Base-by-base conservation (phyloP, 345 rosid species). In the Populus ilicifolia region DNA sequence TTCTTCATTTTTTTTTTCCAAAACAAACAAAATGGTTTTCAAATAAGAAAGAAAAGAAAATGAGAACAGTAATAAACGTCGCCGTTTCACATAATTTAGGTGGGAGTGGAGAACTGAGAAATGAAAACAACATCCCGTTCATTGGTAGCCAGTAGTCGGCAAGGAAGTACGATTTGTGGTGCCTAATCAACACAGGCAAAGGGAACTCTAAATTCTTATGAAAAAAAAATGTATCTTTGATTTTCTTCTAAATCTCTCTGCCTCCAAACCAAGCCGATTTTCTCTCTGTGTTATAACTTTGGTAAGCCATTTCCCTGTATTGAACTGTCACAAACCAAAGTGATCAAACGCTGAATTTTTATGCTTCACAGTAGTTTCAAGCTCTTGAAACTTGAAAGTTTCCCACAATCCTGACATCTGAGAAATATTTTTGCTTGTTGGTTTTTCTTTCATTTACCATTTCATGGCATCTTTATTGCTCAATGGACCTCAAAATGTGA, bases 401-500 rank as follows among this genome's bases (percentile, higher is more conserved):
- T 23, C 23, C 65, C 65, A n/a, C 65, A 61, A 8, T 61, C 0
- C 23, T 61, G 30, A 25, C 25, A 61, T 61, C 25, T 6, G 25
- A 2, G 65, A 21, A 21, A 61, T 21, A 25, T 9, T 14, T 54
- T 75, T 36, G 38, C 61, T 71, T 54, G 2, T 39, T 70, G 14
- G 48, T 39, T 61, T 74, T 69, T 77, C 46, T 74, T 63, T 63
- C 13, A 41, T 36, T 78, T 12, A 8, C 52, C 21, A 27, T 35
- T 39, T 71, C 43, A 76, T 81, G 82, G 84, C 83, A 44, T 48
- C 84, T 72, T 70, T 80, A 71, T n/a, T 54, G 67, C 67, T 80
- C 52, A 75, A 52, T 73, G 86, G 86, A 70, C 74, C 76, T 61
- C 80, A 81, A 36, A 81, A 76, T 59, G 76, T 84, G 38, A 72